Conservation (phyloP, 768 basidiomycete species). For the Coprinopsis strossmayeri region DNA sequence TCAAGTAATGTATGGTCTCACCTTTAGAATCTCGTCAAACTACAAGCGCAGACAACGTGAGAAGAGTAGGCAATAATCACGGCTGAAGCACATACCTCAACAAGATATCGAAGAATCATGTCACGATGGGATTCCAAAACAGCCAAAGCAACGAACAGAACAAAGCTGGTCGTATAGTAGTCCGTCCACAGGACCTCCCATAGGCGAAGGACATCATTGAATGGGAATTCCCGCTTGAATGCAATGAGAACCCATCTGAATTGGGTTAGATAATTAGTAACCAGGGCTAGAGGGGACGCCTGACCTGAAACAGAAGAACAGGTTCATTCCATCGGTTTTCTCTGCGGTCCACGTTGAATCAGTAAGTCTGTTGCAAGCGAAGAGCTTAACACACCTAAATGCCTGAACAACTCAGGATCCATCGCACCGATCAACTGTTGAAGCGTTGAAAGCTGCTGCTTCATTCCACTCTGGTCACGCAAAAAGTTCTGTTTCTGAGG, state of each 20-base stretch:
- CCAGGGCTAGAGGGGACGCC: conserved; percentile 15
- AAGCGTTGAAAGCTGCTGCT: conserved; percentile 81
- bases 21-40: conserved; percentile 82
- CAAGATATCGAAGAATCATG: conserved; percentile 90
- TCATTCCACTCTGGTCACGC: conserved; percentile 97
- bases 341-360: conserved; percentile 28
- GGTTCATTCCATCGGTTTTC: conserved; percentile 86
- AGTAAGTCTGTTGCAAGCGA: not conserved
- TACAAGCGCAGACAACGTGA: conserved; percentile 19
- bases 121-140: conserved; percentile 93
- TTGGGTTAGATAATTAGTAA: not conserved
- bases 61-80: conserved; percentile 1
- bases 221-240: conserved; percentile 96
- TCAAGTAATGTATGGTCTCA: conserved; percentile 21
- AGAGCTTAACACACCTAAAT: conserved; percentile 52
- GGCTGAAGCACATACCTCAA: conserved; percentile 58
- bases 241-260: conserved; percentile 88
- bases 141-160: conserved; percentile 92
- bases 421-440: conserved; percentile 89
- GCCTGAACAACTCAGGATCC: conserved; percentile 93
- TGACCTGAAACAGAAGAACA: conserved; percentile 98
- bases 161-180: conserved; percentile 80
- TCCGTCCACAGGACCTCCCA: conserved; percentile 97
- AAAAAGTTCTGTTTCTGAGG: conserved; percentile 88
- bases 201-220: conserved; percentile 80